These are phyloP conservation scores for Phialemoniopsis sp. DNA, from an alignment of 2,329 filamentous ascomycete species.

Conservation along the genomic window DNA sequence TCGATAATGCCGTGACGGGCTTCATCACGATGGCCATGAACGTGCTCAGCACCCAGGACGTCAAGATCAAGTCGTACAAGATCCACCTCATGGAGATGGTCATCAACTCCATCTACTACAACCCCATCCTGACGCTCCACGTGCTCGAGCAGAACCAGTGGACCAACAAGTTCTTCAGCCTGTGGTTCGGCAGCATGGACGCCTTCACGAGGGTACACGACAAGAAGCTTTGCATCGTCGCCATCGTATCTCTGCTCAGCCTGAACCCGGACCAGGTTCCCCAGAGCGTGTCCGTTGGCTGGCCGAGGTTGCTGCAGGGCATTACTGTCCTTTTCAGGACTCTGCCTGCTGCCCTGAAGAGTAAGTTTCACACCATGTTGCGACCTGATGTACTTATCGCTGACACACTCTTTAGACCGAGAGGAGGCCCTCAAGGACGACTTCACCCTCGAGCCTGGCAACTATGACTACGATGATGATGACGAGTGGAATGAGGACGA, in stretches of 20 bases:
- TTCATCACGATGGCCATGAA: constrained; percentile 90
- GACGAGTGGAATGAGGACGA: constrained; percentile 84
- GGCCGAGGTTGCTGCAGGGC: constrained; percentile 84
- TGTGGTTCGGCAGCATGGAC: constrained; percentile 97
- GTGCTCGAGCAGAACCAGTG: constrained; percentile 87
- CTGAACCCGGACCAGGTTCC: constrained; percentile 80
- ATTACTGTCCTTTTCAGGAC: constrained; percentile 90
- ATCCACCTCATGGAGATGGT: constrained; percentile 99
- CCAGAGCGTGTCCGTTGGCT: constrained; percentile 88
- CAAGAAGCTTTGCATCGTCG: constrained; percentile 96
- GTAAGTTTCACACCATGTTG: constrained; percentile 40
- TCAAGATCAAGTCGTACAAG: constrained; percentile 88
- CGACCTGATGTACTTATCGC: constrained; percentile 14
- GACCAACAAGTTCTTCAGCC: constrained; percentile 98
- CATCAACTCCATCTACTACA: constrained; percentile 98
- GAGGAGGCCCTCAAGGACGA: constrained; percentile 91
- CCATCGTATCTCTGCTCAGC: constrained; percentile 81
- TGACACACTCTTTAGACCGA: constrained; percentile 52
- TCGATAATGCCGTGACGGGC: constrained; percentile 82
- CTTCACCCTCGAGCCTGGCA: constrained; percentile 62
- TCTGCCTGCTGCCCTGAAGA: constrained; percentile 80
- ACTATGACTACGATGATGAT: constrained; percentile 63
- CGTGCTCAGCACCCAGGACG: constrained; percentile 68
- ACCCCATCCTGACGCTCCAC: constrained; percentile 77
- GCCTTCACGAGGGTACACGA: constrained; percentile 92